Evolutionary conservation across 805 yeast genomes (phyloP), one percentile per base, ranked within the genome.

Genomic region (Vanderwaltozyma verrucispora): DNA sequence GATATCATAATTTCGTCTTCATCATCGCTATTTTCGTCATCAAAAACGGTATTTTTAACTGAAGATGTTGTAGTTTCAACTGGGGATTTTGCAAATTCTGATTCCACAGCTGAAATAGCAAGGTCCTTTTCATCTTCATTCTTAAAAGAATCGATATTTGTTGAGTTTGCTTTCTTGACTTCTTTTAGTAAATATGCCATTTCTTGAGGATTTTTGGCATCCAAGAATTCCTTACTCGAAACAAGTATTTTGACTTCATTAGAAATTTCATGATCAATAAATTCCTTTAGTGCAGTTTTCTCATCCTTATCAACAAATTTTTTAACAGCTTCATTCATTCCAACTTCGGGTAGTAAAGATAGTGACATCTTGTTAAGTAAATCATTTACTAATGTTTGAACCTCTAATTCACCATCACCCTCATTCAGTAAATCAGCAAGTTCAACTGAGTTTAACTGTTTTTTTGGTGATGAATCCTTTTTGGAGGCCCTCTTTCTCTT

Each of bases 231-330:
- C 46, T 72, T 62, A 58, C 64, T 59, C 3, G 67, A 53, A 35
- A 68, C 52, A 30, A 80, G 53, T 42, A 74, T 51, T 13, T 69
- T 63, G 14, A 75, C 64, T 45, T 77, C 81, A 24, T 64, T 68
- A 9, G 59, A 62, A 32, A 78, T 61, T 47, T 80, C 85, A 19
- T 59, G 54, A 31, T 72, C 72, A 18, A 82, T 71, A 47, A 74
- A 80, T n/a, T 68, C 72, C 30, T 72, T 75, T 35, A 89, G 62
- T 0, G 88, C 76, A 26, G 66, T 63, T 51, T 80, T 83, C 54
- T 88, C 95, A 42, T 87, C 96, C 46, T 83, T 85, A 31, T 80
- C 86, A 4, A 92, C 77, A 53, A 76, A 81, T 39, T 69, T 71
- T 37, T 72, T 71, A 1, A 92, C 72, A 0, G 94, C 89, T 25